A percentile compares a stretch with the other conserved stretches of the same genome.
Conservation (phyloP, 768 basidiomycete genomes). For the Naematelia aurantialba region DNA sequence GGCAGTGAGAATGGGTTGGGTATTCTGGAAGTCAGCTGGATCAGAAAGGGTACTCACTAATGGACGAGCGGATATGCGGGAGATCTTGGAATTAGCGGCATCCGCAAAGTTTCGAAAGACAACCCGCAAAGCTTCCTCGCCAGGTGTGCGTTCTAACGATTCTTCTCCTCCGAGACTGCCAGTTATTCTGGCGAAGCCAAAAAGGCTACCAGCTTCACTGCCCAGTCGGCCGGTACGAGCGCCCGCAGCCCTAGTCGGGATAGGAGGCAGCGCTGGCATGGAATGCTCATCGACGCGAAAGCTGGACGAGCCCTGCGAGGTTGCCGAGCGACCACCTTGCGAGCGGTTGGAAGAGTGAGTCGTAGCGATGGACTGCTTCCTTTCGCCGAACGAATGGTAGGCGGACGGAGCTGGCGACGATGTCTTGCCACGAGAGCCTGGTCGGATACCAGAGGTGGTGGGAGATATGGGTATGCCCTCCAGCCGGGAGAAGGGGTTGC, state of each 20-base stretch:
- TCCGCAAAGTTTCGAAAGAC: constrained; percentile 82
- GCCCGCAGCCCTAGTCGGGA: constrained; percentile 30
- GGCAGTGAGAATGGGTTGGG: constrained; percentile 63
- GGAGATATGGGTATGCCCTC: constrained; percentile 34
- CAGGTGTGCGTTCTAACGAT: constrained; percentile 70
- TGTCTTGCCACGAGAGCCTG: constrained; percentile 5
- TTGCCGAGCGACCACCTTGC: constrained; percentile 31
- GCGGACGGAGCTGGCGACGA: constrained; percentile 22
- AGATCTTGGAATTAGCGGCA: constrained; percentile 74
- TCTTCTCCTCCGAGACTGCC: constrained; percentile 56
- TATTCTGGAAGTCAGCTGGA: constrained; percentile 56
- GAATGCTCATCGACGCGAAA: constrained; percentile 36
- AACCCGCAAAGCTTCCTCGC: constrained; percentile 82
- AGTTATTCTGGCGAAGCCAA: constrained; percentile 17
- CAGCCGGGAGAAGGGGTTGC: constrained; percentile 43
- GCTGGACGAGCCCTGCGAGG: constrained; percentile 34
- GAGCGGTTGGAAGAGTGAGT: constrained; percentile 27
- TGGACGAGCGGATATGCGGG: constrained; percentile 64
- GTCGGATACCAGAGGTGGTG: constrained; percentile 3
- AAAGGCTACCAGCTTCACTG: constrained; percentile 33
- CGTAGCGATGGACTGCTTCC: constrained; percentile 34
- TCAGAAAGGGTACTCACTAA: constrained; percentile 57
- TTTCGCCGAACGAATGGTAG: constrained; percentile 16
- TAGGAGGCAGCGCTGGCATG: constrained; percentile 37
- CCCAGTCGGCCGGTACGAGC: constrained; percentile 27